A percentile compares a stretch with the other conserved stretches of the same genome.
Conservation (phyloP, 2,329 filamentous ascomycete species). For the Monilinia vaccinii-corymbosi region DNA sequence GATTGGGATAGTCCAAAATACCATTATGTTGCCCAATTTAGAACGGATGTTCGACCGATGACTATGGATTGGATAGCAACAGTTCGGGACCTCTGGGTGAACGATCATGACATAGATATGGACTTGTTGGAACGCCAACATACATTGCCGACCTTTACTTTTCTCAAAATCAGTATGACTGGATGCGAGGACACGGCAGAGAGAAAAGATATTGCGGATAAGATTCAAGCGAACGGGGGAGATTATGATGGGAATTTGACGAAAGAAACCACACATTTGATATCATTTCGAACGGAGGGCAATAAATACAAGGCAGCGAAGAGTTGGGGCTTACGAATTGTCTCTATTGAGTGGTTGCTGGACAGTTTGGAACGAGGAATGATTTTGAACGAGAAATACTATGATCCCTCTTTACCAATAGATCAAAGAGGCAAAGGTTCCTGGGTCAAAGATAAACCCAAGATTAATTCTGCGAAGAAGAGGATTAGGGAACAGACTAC, state of each 20-base stretch:
- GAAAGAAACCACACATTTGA: slow-evolving; percentile 75
- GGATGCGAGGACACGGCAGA: slow-evolving; percentile 60
- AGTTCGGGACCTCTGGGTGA: slow-evolving; percentile 70
- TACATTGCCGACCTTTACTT: slow-evolving; percentile 54
- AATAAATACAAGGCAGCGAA: slow-evolving; percentile 87
- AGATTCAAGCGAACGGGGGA: slow-evolving; percentile 62
- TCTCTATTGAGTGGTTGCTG: slow-evolving; percentile 75
- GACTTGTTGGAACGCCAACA: slow-evolving; percentile 57
- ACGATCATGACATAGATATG: slow-evolving; percentile 67
- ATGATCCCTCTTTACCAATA: slow-evolving; percentile 62
- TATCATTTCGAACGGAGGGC: slow-evolving; percentile 69
- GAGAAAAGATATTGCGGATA: slow-evolving; percentile 59
- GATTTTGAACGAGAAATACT: slow-evolving; percentile 80
- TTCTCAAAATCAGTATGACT: slow-evolving; percentile 57
- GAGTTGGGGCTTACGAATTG: slow-evolving; percentile 70
- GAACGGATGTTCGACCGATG: slow-evolving; percentile 78
- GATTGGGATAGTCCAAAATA: slow-evolving; percentile 89
- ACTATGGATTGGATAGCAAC: slow-evolving; percentile 77
- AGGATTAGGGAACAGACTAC: slow-evolving; percentile 43
- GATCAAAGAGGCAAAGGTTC: slow-evolving; percentile 70
- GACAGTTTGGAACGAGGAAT: slow-evolving; percentile 80
- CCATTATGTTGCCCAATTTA: slow-evolving; percentile 82
- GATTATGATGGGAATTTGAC: slow-evolving; percentile 82
- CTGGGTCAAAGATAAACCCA: slow-evolving; percentile 50
- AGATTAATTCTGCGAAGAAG: slow-evolving; percentile 46